Evolutionary conservation across 306 rosid genomes (phyloP).

Genomic region (Carpinus viminea): DNA sequence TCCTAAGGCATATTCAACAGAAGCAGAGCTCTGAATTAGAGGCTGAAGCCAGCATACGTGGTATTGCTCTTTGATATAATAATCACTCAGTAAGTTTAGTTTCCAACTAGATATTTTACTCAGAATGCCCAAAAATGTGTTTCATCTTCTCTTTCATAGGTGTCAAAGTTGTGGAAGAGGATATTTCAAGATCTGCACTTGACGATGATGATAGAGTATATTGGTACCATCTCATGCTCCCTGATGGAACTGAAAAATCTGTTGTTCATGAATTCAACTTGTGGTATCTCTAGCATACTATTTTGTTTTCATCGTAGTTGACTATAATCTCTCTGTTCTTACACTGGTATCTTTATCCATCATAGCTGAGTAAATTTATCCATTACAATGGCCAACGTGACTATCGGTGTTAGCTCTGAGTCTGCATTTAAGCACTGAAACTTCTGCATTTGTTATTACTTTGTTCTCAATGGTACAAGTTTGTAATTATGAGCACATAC

Average conservation of each 20-base stretch:
- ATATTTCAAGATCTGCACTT: slow-evolving; percentile 40
- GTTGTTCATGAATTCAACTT: slow-evolving; percentile 20
- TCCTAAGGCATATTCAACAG: slow-evolving; percentile 52
- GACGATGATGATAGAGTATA: slow-evolving; percentile 66
- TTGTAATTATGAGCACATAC: slow-evolving; percentile 7
- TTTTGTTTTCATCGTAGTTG: slow-evolving; percentile 6
- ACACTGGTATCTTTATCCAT: background rate
- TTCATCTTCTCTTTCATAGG: slow-evolving; percentile 40
- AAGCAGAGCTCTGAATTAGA: slow-evolving; percentile 60
- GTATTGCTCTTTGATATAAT: slow-evolving; percentile 38
- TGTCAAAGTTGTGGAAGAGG: slow-evolving; percentile 43
- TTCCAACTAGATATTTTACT: slow-evolving; percentile 21
- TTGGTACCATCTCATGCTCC: slow-evolving; percentile 48
- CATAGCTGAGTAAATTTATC: slow-evolving; percentile 2
- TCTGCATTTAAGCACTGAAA: background rate
- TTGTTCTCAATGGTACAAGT: background rate
- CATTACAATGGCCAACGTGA: background rate
- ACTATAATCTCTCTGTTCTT: slow-evolving; percentile 7
- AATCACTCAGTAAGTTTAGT: slow-evolving; percentile 12
- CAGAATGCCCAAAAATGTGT: slow-evolving; percentile 11
- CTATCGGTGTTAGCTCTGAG: background rate
- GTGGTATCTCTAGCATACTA: slow-evolving; percentile 5
- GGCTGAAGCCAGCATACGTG: slow-evolving; percentile 43
- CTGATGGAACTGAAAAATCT: slow-evolving; percentile 26
- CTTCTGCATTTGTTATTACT: background rate